Conservation (phyloP, 495 filamentous ascomycete genomes). For the Podospora pseudoanserina region DNA sequence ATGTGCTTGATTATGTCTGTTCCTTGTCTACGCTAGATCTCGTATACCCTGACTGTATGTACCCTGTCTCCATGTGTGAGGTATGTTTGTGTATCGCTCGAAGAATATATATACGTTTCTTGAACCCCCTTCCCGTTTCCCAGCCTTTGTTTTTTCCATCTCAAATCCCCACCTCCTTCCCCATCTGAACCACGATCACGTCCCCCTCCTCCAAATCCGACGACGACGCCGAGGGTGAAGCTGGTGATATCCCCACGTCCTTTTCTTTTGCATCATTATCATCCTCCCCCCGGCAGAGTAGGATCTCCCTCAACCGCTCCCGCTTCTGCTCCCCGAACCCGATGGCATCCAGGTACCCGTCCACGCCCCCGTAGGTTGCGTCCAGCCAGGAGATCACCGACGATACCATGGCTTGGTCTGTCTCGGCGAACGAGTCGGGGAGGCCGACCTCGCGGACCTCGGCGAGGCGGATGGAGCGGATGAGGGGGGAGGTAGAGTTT, state of each 20-base stretch:
- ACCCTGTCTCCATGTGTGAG: too few species aligned
- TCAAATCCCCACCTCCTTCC: too few species aligned
- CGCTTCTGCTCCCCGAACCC: conserved; percentile 43
- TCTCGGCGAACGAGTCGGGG: conserved; percentile 62
- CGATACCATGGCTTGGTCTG: conserved; percentile 54
- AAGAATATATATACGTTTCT: too few species aligned
- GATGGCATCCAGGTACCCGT: conserved; percentile 56
- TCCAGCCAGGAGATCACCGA: conserved; percentile 50
- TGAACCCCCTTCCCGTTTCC: too few species aligned
- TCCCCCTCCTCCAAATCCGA: too few species aligned
- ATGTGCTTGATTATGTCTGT: too few species aligned
- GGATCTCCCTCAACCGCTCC: background rate
- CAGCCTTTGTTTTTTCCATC: too few species aligned
- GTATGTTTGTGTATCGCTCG: too few species aligned
- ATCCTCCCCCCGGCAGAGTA: background rate
- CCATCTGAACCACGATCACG: too few species aligned
- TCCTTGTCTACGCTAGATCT: too few species aligned
- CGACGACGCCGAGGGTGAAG: too few species aligned
- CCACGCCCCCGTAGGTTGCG: conserved; percentile 56
- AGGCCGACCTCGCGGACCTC: conserved; percentile 70
- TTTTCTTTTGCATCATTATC: background rate
- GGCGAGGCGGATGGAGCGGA: conserved; percentile 48
- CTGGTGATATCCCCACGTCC: background rate
- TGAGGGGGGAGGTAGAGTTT: conserved; percentile 48
- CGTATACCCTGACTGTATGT: too few species aligned